phyloP scores from a whole-genome alignment of 2,329 filamentous ascomycete genomes.

The Atkinsonella texensis region DNA sequence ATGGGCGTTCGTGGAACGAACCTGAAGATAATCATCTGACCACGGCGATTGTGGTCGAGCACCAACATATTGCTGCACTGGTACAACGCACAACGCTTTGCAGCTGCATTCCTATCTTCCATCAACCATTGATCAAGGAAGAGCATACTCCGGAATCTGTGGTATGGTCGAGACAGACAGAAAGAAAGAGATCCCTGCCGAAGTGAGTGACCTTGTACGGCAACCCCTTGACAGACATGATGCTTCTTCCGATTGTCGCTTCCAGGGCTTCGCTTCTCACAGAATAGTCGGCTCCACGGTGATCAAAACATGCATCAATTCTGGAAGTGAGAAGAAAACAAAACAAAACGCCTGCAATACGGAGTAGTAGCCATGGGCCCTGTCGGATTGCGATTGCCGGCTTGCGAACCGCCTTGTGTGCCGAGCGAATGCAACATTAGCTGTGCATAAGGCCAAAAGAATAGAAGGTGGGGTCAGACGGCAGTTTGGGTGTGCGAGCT shows the following conservation, averaged over 20 bases:
- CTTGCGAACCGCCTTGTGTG: neutral
- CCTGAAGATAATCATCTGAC: slow-evolving; percentile 1
- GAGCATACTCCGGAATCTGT: neutral
- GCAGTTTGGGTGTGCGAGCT: neutral
- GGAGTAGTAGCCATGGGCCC: neutral
- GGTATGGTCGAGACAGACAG: no score
- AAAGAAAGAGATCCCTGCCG: no score
- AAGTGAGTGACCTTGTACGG: no score
- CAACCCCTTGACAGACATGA: no score
- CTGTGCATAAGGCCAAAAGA: neutral
- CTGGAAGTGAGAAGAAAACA: no score
- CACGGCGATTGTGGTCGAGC: neutral
- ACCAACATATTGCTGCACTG: neutral
- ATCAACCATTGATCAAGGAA: neutral
- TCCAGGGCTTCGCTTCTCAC: no score
- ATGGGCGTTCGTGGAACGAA: slow-evolving; percentile 1
- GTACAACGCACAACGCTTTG: neutral
- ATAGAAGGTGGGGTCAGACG: neutral
- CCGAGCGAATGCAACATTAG: neutral
- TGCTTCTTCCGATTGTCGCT: no score
- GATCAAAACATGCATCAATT: no score
- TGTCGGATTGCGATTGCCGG: neutral
- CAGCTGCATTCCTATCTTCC: neutral
- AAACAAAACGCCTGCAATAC: no score
- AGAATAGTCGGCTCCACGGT: no score